phyloP scores from a whole-genome alignment of 2,329 filamentous ascomycete species.

The Clarireedia hainanense region DNA sequence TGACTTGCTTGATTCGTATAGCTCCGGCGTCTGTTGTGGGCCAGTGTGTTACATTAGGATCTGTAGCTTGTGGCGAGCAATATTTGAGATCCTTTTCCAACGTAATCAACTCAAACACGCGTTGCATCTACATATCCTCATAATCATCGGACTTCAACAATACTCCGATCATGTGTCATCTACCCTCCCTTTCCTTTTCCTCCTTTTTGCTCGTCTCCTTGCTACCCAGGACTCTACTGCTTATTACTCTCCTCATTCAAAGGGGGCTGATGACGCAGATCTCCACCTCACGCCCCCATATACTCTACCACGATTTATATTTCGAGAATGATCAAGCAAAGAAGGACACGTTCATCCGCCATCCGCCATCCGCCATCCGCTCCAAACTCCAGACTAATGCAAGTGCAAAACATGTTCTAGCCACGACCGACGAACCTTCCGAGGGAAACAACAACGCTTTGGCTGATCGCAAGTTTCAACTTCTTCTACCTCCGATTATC shows the following conservation, averaged over 20 bases:
- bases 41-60: too few species aligned
- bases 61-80: too few species aligned
- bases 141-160: background rate
- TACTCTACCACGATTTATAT: too few species aligned
- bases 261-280: background rate
- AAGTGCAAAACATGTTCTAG: background rate
- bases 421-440: background rate
- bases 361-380: background rate
- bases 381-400: background rate
- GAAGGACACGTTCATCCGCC: background rate
- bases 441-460: background rate
- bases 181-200: background rate
- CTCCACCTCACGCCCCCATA: too few species aligned
- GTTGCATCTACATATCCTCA: background rate
- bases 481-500: background rate
- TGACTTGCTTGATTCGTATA: too few species aligned
- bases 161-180: background rate
- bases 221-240: background rate
- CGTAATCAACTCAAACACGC: too few species aligned
- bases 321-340: background rate
- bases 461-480: conserved; percentile 4
- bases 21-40: too few species aligned
- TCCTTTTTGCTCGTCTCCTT: background rate
- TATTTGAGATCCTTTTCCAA: too few species aligned
- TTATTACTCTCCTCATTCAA: background rate